These are phyloP conservation scores for Aureobasidium sp. DNA, from an alignment of 2,329 filamentous ascomycete species.

Conservation along the genomic window DNA sequence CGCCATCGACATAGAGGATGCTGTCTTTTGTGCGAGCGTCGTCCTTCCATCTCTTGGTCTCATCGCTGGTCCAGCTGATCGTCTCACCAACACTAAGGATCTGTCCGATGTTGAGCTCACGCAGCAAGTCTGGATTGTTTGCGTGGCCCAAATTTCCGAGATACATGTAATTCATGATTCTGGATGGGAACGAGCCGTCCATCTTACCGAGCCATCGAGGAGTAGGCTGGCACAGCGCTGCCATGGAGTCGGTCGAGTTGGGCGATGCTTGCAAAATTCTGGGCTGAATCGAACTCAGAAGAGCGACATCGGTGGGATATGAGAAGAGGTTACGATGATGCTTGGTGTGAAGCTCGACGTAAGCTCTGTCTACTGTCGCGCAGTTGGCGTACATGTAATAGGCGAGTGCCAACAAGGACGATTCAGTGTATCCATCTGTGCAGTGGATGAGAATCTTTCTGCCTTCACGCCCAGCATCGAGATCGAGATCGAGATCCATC, in stretches of 20 bases:
- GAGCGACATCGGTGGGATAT: constrained; percentile 80
- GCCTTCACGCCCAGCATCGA: constrained; percentile 31
- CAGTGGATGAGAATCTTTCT: constrained; percentile 84
- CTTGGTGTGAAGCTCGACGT: constrained; percentile 74
- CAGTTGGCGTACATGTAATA: constrained; percentile 93
- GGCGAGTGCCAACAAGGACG: constrained; percentile 77
- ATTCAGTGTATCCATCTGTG: constrained; percentile 93
- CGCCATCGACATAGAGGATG: constrained; percentile 70
- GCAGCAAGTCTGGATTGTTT: constrained; percentile 81
- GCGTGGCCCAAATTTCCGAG: constrained; percentile 88
- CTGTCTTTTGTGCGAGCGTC: constrained; percentile 37
- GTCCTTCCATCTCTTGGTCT: constrained; percentile 32
- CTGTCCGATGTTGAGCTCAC: constrained; percentile 73
- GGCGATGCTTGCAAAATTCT: constrained; percentile 70
- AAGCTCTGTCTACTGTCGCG: constrained; percentile 71
- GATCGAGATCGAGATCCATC: constrained; percentile 26
- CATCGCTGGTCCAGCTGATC: constrained; percentile 68
- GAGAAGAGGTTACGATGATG: constrained; percentile 92
- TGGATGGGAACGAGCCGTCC: constrained; percentile 85
- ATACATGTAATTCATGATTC: constrained; percentile 90
- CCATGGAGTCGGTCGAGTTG: constrained; percentile 39
- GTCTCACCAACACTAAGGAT: constrained; percentile 90
- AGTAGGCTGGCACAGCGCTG: constrained; percentile 47
- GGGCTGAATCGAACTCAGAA: constrained; percentile 69
- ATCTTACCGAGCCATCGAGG: constrained; percentile 76